phyloP scores from a whole-genome alignment of 2,329 filamentous ascomycete species.

The Cordyceps farinosa region DNA sequence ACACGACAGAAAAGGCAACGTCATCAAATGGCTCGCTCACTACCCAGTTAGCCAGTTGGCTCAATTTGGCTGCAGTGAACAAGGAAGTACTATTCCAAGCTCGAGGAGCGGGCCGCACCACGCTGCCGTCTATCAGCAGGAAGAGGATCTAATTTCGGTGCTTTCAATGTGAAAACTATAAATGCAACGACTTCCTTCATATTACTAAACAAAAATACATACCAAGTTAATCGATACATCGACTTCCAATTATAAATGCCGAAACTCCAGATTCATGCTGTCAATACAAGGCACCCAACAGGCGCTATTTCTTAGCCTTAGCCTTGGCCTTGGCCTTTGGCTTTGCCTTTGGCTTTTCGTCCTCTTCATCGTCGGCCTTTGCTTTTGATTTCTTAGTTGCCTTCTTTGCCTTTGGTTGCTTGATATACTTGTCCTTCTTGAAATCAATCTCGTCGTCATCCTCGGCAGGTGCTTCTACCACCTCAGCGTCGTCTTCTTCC shows the following conservation, averaged over 20 bases:
- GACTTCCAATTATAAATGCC: background rate
- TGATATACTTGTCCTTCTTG: slow-evolving; percentile 95
- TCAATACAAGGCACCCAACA: background rate
- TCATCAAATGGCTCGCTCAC: too few relatives aligned
- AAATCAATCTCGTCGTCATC: slow-evolving; percentile 78
- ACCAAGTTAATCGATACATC: background rate
- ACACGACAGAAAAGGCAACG: too few relatives aligned
- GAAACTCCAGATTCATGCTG: slow-evolving; percentile 3
- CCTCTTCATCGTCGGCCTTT: slow-evolving; percentile 47
- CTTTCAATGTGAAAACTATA: too few relatives aligned
- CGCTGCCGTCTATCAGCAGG: too few relatives aligned
- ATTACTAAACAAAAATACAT: background rate
- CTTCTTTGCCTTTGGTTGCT: slow-evolving; percentile 73
- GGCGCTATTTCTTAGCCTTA: slow-evolving; percentile 23
- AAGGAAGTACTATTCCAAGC: too few relatives aligned
- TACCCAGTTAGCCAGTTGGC: too few relatives aligned
- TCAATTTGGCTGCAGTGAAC: too few relatives aligned
- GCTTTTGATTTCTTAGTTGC: slow-evolving; percentile 37
- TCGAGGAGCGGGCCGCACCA: too few relatives aligned
- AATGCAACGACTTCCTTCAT: background rate
- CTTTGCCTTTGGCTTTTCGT: slow-evolving; percentile 53
- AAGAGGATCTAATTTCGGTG: too few relatives aligned
- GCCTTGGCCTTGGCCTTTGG: slow-evolving; percentile 45
- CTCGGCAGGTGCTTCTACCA: slow-evolving; percentile 55
- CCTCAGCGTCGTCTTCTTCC: slow-evolving; percentile 75